Conservation (phyloP, 1,284 basidiomycete species). For the Fistulinella cinereoalba region DNA sequence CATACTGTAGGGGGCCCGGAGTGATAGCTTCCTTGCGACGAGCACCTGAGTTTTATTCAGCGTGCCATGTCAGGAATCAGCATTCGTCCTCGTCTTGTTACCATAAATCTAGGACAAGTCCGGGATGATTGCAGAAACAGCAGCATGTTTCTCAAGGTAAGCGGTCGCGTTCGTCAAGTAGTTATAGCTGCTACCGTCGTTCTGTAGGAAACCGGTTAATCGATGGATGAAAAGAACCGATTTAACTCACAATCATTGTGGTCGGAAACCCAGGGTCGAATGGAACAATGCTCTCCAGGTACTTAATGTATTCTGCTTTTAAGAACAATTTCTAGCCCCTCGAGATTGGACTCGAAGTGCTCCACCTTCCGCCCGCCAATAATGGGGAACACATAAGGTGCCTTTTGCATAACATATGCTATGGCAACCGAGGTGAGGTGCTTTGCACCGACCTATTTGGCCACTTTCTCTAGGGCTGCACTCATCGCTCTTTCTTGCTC, state of each 20-base stretch:
- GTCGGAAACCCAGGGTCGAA: constrained; percentile 47
- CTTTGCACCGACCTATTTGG: constrained; percentile 21
- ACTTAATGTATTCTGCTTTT: constrained; percentile 43
- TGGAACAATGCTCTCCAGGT: constrained; percentile 39
- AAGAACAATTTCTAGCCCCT: constrained; percentile 45
- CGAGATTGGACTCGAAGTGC: constrained; percentile 47
- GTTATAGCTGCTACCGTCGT: constrained; percentile 23
- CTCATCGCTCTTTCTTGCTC: constrained; percentile 23
- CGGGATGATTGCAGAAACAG: constrained; percentile 17
- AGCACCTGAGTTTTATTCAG: too few relatives aligned
- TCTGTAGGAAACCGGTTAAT: too few relatives aligned
- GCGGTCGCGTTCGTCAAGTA: constrained; percentile 12
- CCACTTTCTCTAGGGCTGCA: constrained; percentile 17
- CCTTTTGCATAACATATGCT: constrained; percentile 49
- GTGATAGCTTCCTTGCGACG: too few relatives aligned
- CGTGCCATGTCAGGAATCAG: too few relatives aligned
- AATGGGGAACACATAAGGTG: constrained; percentile 48
- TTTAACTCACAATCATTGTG: too few relatives aligned
- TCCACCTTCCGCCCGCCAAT: constrained; percentile 52
- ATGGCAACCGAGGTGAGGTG: constrained; percentile 38
- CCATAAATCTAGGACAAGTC: too few relatives aligned
- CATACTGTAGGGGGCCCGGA: too few relatives aligned
- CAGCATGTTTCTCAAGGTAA: constrained; percentile 26
- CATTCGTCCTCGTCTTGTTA: too few relatives aligned
- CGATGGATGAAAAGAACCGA: too few relatives aligned